Base-by-base conservation (phyloP, 1,284 basidiomycete species). In the Rhodotorula sp. region DNA sequence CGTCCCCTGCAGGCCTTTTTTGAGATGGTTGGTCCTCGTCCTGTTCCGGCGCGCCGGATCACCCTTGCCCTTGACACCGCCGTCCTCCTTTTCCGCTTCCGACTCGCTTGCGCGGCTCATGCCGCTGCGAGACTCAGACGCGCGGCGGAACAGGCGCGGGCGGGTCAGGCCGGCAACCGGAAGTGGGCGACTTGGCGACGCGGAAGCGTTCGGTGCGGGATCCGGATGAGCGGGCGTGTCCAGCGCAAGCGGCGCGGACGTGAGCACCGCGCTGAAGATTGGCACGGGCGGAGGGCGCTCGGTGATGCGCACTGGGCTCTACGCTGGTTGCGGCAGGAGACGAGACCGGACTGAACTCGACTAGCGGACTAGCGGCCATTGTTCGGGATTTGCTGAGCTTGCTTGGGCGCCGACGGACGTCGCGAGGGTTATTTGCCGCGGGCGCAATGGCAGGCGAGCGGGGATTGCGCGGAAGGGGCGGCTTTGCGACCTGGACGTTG, bases 21-120 rank as follows among this genome's bases (percentile, higher is more conserved):
- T 72, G n/a, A 74, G 61, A 44, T 67, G 71, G 34, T 66, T 60
- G 8, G 42, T 70, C 52, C 73, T 46, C 67, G 41, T 63, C 45
- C 67, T 49, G 48, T 16, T 23, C 27, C 23, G n/a, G 0, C 25
- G 7, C 16, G 48, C 25, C 14, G 27, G 34, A 2, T 44, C 52
- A 19, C 42, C 52, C 23, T 34, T 34, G 1, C 62, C 62, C 27
- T 64, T 57, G 23, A 64, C 52, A 13, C 57, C 58, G 52, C 42
- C 65, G 34, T 61, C 53, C 57, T 58, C 57, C n/a, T n/a, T 45
- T 14, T 61, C 66, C n/a, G 21, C 17, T 2, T 57, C 61, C 16
- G 59, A 50, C 7, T 56, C 50, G 54, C 50, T 50, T 25, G 34
- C 59, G 21, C 19, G 42, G 8, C 14, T 7, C 10, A 10, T 25